Evolutionary conservation across 768 basidiomycete genomes (phyloP).

Genomic region (Pholiota molesta): DNA sequence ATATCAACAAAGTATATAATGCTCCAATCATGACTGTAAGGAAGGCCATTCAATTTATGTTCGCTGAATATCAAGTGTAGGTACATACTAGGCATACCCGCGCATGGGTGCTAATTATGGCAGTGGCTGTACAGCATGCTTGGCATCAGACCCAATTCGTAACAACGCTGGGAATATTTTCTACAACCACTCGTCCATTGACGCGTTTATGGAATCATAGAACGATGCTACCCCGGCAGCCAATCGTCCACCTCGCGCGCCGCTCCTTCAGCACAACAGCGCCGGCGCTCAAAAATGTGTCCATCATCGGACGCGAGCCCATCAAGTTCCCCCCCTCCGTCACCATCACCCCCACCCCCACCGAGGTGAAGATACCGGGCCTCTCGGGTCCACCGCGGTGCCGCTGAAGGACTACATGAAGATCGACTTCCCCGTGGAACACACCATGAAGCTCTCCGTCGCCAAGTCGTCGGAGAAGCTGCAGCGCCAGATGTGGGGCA

Average conservation of each 20-base stretch:
- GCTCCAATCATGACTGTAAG: neutral
- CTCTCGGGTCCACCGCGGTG: slow-evolving; percentile 49
- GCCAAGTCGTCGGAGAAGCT: slow-evolving; percentile 69
- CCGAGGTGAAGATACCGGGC: slow-evolving; percentile 45
- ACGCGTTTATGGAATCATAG: slow-evolving; percentile 16
- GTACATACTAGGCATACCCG: no score
- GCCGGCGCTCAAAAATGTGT: slow-evolving; percentile 56
- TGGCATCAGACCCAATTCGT: slow-evolving; percentile 13
- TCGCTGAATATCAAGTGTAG: no score
- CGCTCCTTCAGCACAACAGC: slow-evolving; percentile 56
- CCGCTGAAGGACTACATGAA: slow-evolving; percentile 51
- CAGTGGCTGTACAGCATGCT: slow-evolving; percentile 23
- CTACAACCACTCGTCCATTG: neutral
- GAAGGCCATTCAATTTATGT: no score
- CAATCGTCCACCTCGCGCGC: slow-evolving; percentile 36
- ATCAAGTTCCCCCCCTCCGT: slow-evolving; percentile 49
- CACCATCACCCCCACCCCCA: slow-evolving; percentile 41
- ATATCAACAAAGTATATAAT: neutral
- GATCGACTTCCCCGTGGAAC: slow-evolving; percentile 41
- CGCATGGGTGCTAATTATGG: no score
- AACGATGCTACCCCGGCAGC: slow-evolving; percentile 38
- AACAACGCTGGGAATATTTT: slow-evolving; percentile 19
- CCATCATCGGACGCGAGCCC: slow-evolving; percentile 64
- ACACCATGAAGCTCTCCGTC: slow-evolving; percentile 52
- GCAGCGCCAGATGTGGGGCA: slow-evolving; percentile 95